Percentiles rank a stretch among this genome's conserved stretches.
Evolutionary conservation across 106 monocot species (phyloP).

Genomic region (Narthecium ossifragum): DNA sequence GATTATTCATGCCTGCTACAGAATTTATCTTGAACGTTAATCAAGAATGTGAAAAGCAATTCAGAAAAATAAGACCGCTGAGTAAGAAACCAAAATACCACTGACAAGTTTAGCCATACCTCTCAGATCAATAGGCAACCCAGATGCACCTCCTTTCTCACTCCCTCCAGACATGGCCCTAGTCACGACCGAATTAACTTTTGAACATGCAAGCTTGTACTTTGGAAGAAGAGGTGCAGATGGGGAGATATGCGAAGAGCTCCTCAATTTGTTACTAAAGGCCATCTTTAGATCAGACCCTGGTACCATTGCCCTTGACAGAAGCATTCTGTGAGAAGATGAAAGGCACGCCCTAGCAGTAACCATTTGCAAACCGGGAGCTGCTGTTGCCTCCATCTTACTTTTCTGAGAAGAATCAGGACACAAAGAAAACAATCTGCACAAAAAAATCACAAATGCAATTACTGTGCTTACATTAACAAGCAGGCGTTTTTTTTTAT

Average conservation of each 20-base stretch:
- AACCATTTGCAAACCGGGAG: constrained; percentile 30
- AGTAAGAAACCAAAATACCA: no score
- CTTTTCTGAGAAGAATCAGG: no score
- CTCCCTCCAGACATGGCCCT: constrained; percentile 56
- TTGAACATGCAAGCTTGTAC: constrained; percentile 12
- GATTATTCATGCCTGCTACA: neutral
- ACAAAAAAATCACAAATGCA: no score
- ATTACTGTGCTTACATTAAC: no score
- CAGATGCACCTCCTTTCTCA: constrained; percentile 22
- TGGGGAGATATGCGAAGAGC: constrained; percentile 23
- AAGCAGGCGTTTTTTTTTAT: no score
- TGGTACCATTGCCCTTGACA: constrained; percentile 3
- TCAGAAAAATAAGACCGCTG: neutral
- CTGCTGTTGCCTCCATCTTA: constrained; percentile 35
- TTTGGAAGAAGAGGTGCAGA: constrained; percentile 13
- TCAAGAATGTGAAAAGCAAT: neutral
- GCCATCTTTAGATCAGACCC: constrained; percentile 1
- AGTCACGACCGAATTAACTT: constrained; percentile 13
- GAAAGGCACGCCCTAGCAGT: constrained; percentile 24
- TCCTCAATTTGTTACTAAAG: constrained; percentile 9
- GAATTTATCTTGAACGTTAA: no score
- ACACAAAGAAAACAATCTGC: no score
- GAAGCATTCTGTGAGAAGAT: constrained; percentile 22
- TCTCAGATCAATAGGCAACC: constrained; percentile 73
- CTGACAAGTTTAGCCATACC: no score